A percentile compares a stretch with the other conserved stretches of the same genome.
These are phyloP conservation scores for Maudiozyma bulderi DNA, from an alignment of 805 yeast genomes.

Conservation along the genomic window DNA sequence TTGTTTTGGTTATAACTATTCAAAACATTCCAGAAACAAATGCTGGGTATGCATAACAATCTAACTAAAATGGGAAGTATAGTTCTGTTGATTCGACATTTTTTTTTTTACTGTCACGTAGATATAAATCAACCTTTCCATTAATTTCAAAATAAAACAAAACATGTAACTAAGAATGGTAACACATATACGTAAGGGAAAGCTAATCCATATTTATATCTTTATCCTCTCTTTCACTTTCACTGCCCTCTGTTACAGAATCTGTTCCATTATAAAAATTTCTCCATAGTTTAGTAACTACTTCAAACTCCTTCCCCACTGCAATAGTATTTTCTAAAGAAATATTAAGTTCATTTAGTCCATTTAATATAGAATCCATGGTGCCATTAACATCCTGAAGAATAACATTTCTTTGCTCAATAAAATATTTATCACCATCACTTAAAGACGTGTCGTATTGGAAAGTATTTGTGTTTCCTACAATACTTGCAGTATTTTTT, in stretches of 20 bases:
- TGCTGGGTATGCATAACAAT: no score
- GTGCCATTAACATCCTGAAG: slow-evolving; percentile 29
- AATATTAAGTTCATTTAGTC: slow-evolving; percentile 55
- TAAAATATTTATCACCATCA: slow-evolving; percentile 18
- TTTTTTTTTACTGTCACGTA: no score
- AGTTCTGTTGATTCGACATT: no score
- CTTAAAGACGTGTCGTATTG: slow-evolving; percentile 1
- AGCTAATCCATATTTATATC: slow-evolving; percentile 2
- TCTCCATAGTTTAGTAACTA: slow-evolving; percentile 62
- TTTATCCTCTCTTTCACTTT: slow-evolving; percentile 2
- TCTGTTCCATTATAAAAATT: slow-evolving; percentile 49
- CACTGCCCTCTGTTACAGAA: slow-evolving; percentile 3
- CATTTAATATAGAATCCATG: slow-evolving; percentile 56
- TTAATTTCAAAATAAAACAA: background rate
- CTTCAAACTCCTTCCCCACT: slow-evolving; percentile 68
- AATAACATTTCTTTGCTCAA: slow-evolving; percentile 23
- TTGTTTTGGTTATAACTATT: no score
- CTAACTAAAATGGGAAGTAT: no score
- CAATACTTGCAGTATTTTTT: background rate
- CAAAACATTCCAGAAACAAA: no score
- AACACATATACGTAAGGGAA: background rate
- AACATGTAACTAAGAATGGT: background rate
- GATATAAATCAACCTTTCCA: background rate
- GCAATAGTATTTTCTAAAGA: slow-evolving; percentile 58
- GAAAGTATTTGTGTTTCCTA: background rate